Evolutionary conservation across 305 asterid genomes (phyloP).

Genomic region (Solanum chacoense): DNA sequence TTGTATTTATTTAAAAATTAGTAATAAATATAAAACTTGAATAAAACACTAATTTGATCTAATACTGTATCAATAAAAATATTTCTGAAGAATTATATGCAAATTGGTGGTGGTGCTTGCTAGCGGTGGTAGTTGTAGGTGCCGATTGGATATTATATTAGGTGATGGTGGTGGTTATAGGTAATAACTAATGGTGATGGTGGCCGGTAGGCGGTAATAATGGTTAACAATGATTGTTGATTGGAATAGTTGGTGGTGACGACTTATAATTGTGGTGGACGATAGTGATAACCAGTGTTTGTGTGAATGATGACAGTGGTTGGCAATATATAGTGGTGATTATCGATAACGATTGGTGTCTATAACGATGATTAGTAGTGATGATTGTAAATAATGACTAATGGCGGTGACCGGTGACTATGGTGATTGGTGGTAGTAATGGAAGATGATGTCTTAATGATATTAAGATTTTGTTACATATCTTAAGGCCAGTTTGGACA

Average conservation of each 20-base stretch:
- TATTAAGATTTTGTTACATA: too few species aligned
- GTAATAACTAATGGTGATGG: background rate
- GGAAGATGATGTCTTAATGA: background rate
- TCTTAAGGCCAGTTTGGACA: background rate
- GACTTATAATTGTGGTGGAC: background rate
- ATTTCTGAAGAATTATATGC: background rate
- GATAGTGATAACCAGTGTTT: background rate
- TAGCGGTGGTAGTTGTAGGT: background rate
- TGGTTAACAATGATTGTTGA: background rate
- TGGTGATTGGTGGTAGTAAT: background rate
- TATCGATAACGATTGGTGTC: background rate
- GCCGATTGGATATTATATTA: background rate
- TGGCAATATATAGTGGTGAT: background rate
- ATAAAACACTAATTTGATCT: background rate
- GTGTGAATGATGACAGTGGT: background rate
- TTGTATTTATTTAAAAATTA: too few species aligned
- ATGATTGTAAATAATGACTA: background rate
- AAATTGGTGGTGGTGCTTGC: background rate
- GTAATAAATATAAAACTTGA: background rate
- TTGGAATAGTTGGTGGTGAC: background rate
- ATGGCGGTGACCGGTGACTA: background rate
- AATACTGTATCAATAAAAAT: too few species aligned
- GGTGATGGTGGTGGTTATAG: background rate
- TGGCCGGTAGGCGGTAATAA: background rate
- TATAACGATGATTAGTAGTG: background rate